Evolutionary conservation across 164 flowering plant genomes (phyloP).

Genomic region (Chimonanthus salicifolius): DNA sequence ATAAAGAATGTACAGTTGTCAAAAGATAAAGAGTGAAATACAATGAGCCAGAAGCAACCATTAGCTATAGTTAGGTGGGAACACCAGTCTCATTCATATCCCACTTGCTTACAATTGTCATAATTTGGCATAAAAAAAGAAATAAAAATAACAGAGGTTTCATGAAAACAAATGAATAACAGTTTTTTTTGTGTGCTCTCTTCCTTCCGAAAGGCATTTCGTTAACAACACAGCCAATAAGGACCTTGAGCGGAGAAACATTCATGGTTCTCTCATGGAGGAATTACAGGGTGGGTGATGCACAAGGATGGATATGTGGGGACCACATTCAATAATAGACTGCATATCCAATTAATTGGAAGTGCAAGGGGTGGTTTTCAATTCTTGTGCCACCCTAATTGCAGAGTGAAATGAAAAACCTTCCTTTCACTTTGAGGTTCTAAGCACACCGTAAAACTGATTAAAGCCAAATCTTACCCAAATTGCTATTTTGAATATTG

Average conservation of each 20-base stretch:
- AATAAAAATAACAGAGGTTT: not conserved
- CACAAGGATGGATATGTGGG: too few relatives aligned
- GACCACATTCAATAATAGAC: too few relatives aligned
- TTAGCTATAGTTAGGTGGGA: not conserved
- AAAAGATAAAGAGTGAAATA: not conserved
- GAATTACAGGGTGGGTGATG: too few relatives aligned
- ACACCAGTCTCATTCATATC: not conserved
- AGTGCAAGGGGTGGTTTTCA: too few relatives aligned
- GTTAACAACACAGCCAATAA: too few relatives aligned
- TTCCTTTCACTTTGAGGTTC: not conserved
- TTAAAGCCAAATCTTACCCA: slow-evolving; percentile 15
- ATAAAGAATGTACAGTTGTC: not conserved
- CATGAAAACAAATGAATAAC: not conserved
- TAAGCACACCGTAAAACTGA: not conserved
- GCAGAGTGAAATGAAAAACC: not conserved
- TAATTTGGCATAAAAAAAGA: not conserved
- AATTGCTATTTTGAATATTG: slow-evolving; percentile 23
- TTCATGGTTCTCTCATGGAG: too few relatives aligned
- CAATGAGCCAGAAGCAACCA: not conserved
- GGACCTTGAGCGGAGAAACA: too few relatives aligned
- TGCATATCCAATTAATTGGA: too few relatives aligned
- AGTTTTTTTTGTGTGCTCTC: too few relatives aligned
- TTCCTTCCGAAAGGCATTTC: too few relatives aligned
- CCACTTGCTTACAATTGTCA: not conserved
- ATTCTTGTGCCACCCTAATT: too few relatives aligned